A percentile compares a stretch with the other conserved stretches of the same genome.
phyloP scores from a whole-genome alignment of 2,329 filamentous ascomycete genomes.

The Paramyrothecium sp. region DNA sequence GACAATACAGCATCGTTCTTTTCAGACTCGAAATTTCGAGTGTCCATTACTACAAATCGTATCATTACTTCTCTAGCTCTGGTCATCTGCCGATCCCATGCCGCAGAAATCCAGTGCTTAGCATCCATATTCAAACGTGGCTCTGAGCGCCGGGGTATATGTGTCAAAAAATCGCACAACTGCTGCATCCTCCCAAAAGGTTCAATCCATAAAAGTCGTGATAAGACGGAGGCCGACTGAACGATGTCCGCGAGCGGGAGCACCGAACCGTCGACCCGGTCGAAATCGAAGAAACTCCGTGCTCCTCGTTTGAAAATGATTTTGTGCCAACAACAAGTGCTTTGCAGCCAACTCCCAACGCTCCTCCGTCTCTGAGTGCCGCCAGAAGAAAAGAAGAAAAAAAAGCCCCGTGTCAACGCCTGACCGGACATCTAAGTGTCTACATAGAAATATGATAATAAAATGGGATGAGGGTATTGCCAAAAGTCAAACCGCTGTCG shows the following conservation, averaged over 20 bases:
- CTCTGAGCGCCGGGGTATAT: conserved; percentile 26
- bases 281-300: too few relatives aligned
- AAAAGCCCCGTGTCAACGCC: conserved; percentile 5
- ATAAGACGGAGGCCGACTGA: background rate
- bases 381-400: conserved; percentile 5
- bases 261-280: background rate
- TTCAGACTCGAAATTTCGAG: too few relatives aligned
- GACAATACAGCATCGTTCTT: too few relatives aligned
- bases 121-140: conserved; percentile 21
- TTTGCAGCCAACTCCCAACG: background rate
- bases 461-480: conserved; percentile 3
- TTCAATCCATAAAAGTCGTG: conserved; percentile 5
- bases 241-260: background rate
- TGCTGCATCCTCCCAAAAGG: conserved; percentile 12
- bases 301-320: background rate
- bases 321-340: background rate
- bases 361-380: conserved; percentile 1
- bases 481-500: conserved; percentile 12
- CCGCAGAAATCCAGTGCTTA: background rate
- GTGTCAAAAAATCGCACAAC: conserved; percentile 15
- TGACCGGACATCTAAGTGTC: conserved; percentile 11
- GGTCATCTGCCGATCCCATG: too few relatives aligned
- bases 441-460: conserved; percentile 7
- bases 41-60: too few relatives aligned
- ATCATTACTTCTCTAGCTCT: too few relatives aligned